Evolutionary conservation across 352 stramenopile genomes (phyloP), one percentile per base, ranked within the genome.

Genomic region (Albugo laibachii): DNA sequence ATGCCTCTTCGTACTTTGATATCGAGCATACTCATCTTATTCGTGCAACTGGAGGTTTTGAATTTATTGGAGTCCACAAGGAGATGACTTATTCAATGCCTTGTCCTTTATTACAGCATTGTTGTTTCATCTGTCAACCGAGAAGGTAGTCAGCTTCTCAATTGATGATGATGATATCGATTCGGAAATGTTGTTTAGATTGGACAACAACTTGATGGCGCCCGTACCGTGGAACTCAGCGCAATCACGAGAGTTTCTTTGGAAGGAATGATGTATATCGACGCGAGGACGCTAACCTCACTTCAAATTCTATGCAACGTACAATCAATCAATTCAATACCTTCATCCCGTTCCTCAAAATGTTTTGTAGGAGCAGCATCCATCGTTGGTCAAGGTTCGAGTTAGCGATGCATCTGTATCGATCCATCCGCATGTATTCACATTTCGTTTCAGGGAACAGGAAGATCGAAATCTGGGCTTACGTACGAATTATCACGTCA

Each of bases 301-400:
- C 61, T 92, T 38, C 79, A 92, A 40, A 83, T 92, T 48, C 89
- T 92, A 43, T 81, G 69, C 35, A 56, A 71, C 45, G 79, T 89
- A 67, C 8, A 56, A 27, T 36, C 16, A 11, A 13, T 37, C 15
- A 8, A 20, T 11, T 44, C 43, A 35, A 12, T 47, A 36, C 16
- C 27, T 16, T 19, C 37, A 5, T 13, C 18, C 52, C 44, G 46
- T 37, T 1, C 41, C 45, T 39, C 39, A 59, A 6, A 58, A 43
- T 51, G 38, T 35, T 43, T 20, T 27, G 14, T 53, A 92, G 78
- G 78, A 92, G 58, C 61, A 67, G 1, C 78, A 92, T 47, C 76
- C 76, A 12, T 87, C 69, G 13, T 55, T 83, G 5, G 53, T 87
- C 24, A 87, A 85, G 62, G 78, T 88, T 42, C n/a, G n/a, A n/a